Evolutionary conservation across 129 eudicot genomes (phyloP).

Genomic region (Saposhnikovia divaricata): DNA sequence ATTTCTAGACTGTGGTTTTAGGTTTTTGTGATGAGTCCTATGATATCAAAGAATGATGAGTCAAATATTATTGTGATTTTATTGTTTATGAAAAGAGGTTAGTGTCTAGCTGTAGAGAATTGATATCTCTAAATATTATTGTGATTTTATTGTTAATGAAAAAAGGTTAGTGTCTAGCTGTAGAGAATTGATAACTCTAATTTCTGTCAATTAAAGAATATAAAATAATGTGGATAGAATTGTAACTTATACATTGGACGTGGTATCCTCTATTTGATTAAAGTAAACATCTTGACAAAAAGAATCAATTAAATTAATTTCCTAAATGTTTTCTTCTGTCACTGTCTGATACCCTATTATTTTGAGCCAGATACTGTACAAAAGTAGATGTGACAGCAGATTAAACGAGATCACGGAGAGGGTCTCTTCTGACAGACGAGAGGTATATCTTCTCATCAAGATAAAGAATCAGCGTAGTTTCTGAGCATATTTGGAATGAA

Average conservation of each 20-base stretch:
- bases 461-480: not conserved
- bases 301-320: not conserved
- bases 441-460: constrained; percentile 38
- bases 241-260: not conserved
- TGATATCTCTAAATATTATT: not conserved
- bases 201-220: too few species aligned
- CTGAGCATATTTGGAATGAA: not conserved
- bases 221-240: not conserved
- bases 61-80: too few species aligned
- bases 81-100: too few species aligned
- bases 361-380: constrained; percentile 61
- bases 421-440: constrained; percentile 64
- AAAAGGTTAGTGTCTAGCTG: too few species aligned
- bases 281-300: not conserved
- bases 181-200: not conserved
- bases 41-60: not conserved
- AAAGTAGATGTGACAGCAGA: constrained; percentile 81
- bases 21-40: not conserved
- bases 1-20: not conserved
- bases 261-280: not conserved
- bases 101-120: not conserved
- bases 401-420: constrained; percentile 75
- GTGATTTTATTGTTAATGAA: too few species aligned
- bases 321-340: not conserved
- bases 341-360: constrained; percentile 10